Conservation (phyloP, 2,329 filamentous ascomycete species). For the Huntiella omanensis region DNA sequence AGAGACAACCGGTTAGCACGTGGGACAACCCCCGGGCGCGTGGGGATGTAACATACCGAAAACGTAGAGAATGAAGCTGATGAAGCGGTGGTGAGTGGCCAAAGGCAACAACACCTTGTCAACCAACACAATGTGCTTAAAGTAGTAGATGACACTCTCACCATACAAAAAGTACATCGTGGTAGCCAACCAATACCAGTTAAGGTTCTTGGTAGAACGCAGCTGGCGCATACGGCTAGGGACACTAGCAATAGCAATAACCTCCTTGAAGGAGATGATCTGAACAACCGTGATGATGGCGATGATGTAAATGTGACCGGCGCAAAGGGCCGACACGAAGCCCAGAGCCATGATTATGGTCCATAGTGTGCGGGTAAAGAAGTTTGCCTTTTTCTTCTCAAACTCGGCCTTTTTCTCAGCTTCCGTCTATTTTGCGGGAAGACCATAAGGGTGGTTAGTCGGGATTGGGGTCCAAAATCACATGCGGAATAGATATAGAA, state of each 20-base stretch:
- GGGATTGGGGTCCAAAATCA: background rate
- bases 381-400: conserved; percentile 97
- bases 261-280: conserved; percentile 96
- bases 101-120: conserved; percentile 84
- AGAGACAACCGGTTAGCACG: conserved; percentile 13
- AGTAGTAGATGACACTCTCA: conserved; percentile 98
- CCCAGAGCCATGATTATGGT: conserved; percentile 89
- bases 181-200: conserved; percentile 98
- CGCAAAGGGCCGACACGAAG: conserved; percentile 86
- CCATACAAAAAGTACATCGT: conserved; percentile 99
- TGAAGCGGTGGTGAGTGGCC: conserved; percentile 94
- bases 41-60: conserved; percentile 45
- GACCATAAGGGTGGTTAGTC: background rate
- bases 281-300: conserved; percentile 82
- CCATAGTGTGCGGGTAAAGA: conserved; percentile 94
- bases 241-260: conserved; percentile 92
- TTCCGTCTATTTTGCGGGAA: background rate
- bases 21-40: background rate
- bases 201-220: conserved; percentile 84
- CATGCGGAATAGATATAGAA: background rate
- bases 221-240: conserved; percentile 80
- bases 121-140: conserved; percentile 94
- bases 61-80: conserved; percentile 95
- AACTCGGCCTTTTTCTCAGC: conserved; percentile 37
- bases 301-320: conserved; percentile 95